Evolutionary conservation across 75 land plant genomes (phyloP).

Genomic region (Larix kaempferi): DNA sequence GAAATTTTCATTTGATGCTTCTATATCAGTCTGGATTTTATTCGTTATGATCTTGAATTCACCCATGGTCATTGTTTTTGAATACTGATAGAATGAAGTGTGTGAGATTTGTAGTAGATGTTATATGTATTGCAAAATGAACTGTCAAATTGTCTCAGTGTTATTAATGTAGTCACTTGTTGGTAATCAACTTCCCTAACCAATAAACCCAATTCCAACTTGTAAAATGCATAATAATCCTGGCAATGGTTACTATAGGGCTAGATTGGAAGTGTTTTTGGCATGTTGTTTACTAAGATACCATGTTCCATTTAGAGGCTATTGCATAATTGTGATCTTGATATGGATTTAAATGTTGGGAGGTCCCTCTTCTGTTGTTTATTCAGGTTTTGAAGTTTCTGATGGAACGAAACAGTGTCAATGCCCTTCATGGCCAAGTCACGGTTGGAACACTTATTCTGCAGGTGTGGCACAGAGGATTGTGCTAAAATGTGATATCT

Average conservation of each 20-base stretch:
- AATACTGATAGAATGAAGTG: background rate
- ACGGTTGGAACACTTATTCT: slow-evolving; percentile 98
- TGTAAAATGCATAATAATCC: too few relatives aligned
- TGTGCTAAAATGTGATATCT: background rate
- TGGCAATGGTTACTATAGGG: too few relatives aligned
- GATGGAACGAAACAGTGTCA: slow-evolving; percentile 90
- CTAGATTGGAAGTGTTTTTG: too few relatives aligned
- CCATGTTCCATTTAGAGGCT: too few relatives aligned
- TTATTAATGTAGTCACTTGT: background rate
- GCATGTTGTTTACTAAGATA: too few relatives aligned
- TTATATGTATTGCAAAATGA: background rate
- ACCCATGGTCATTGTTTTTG: background rate
- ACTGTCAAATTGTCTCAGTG: background rate
- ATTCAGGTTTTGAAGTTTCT: slow-evolving; percentile 94
- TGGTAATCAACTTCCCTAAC: background rate
- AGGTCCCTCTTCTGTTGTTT: background rate
- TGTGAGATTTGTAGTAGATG: background rate
- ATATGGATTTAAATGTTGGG: too few relatives aligned
- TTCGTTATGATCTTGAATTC: background rate
- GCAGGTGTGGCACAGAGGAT: slow-evolving; percentile 48
- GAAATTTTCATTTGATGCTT: background rate
- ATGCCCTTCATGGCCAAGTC: slow-evolving; percentile 94
- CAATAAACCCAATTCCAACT: background rate
- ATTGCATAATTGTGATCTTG: too few relatives aligned
- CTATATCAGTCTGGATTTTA: background rate